Conservation (phyloP, 352 stramenopile species). For the Pythium sukuiense region DNA sequence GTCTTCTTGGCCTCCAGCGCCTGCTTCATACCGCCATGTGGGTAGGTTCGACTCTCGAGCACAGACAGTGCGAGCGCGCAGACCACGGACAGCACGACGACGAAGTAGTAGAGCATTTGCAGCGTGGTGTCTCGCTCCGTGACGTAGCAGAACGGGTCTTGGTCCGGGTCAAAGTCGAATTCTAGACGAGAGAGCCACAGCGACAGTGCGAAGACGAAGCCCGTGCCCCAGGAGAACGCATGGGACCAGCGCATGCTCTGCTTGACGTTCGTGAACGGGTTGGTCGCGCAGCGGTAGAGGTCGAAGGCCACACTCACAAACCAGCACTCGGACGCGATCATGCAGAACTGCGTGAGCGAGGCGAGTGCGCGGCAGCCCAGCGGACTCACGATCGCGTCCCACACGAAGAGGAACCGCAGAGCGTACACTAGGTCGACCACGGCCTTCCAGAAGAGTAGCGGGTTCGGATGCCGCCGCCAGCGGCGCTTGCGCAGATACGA, state of each 20-base stretch:
- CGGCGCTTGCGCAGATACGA: slow-evolving; percentile 66
- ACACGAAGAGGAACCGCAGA: slow-evolving; percentile 69
- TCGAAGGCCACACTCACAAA: slow-evolving; percentile 88
- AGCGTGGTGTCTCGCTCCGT: slow-evolving; percentile 66
- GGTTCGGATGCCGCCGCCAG: slow-evolving; percentile 79
- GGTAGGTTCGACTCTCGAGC: slow-evolving; percentile 71
- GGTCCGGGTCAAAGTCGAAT: slow-evolving; percentile 40
- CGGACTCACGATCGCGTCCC: slow-evolving; percentile 54
- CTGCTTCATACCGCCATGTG: slow-evolving; percentile 74
- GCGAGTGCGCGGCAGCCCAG: slow-evolving; percentile 56
- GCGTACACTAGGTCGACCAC: slow-evolving; percentile 74
- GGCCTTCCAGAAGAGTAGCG: slow-evolving; percentile 82
- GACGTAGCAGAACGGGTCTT: slow-evolving; percentile 65
- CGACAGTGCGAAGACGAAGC: slow-evolving; percentile 45
- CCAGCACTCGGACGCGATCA: slow-evolving; percentile 84
- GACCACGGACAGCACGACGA: slow-evolving; percentile 71
- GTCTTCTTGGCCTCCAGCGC: slow-evolving; percentile 77
- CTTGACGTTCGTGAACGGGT: slow-evolving; percentile 86
- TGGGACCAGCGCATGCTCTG: slow-evolving; percentile 75
- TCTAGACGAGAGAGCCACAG: slow-evolving; percentile 57
- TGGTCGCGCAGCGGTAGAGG: slow-evolving; percentile 82
- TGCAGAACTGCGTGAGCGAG: slow-evolving; percentile 72
- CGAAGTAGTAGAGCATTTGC: slow-evolving; percentile 73
- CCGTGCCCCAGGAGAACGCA: slow-evolving; percentile 69
- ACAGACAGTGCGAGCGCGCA: slow-evolving; percentile 63